phyloP scores from a whole-genome alignment of 2,329 filamentous ascomycete species.

The Aspergillus phoenicis region DNA sequence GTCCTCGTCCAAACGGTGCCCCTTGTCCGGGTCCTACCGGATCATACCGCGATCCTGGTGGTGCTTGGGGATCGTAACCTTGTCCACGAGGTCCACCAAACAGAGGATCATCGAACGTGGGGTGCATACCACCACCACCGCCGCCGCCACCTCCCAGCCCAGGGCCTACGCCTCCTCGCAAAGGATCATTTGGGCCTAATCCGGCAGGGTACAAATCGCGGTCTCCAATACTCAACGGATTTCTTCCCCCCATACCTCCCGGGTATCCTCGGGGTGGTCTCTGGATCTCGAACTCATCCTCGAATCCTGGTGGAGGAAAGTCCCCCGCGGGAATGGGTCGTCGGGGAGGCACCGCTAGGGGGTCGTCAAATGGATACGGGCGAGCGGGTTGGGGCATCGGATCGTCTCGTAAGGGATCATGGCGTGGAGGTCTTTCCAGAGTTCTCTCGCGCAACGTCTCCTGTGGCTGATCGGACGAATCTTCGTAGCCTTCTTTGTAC shows the following conservation, averaged over 20 bases:
- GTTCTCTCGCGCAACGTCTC: slow-evolving; percentile 40
- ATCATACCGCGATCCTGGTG: slow-evolving; percentile 90
- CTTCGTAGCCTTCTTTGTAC: slow-evolving; percentile 72
- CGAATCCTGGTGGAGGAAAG: slow-evolving; percentile 85
- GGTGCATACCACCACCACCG: slow-evolving; percentile 87
- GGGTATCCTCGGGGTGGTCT: slow-evolving; percentile 60
- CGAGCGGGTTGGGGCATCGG: slow-evolving; percentile 62
- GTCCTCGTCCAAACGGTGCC: slow-evolving; percentile 46
- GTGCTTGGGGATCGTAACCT: slow-evolving; percentile 70
- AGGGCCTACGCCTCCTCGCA: slow-evolving; percentile 68
- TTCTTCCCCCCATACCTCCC: slow-evolving; percentile 49
- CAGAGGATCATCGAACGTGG: slow-evolving; percentile 88
- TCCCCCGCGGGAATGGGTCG: slow-evolving; percentile 69
- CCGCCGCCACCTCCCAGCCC: slow-evolving; percentile 64
- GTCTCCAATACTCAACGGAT: slow-evolving; percentile 74
- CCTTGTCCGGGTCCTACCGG: slow-evolving; percentile 72
- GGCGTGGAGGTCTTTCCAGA: slow-evolving; percentile 44
- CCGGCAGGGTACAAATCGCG: slow-evolving; percentile 86
- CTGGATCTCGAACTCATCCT: slow-evolving; percentile 87
- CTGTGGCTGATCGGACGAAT: slow-evolving; percentile 52
- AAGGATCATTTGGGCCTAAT: slow-evolving; percentile 80
- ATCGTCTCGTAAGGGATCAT: slow-evolving; percentile 55
- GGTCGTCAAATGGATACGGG: slow-evolving; percentile 69
- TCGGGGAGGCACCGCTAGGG: slow-evolving; percentile 62
- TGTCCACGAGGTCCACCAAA: slow-evolving; percentile 63